These are phyloP conservation scores for Fraxinus velutina DNA, from an alignment of 305 asterid genomes.

Conservation along the genomic window DNA sequence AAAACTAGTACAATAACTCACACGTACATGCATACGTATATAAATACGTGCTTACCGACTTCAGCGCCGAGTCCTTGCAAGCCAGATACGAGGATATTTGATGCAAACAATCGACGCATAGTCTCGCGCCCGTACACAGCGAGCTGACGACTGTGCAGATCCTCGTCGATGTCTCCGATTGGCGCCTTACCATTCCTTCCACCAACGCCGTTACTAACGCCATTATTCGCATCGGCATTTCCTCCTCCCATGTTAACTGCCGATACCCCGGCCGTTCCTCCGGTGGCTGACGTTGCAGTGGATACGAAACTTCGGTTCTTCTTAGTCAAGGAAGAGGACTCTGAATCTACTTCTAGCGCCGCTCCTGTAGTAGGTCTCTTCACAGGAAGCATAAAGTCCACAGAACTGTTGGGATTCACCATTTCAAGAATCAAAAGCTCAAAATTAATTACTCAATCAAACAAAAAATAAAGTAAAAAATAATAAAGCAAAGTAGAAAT, in stretches of 20 bases:
- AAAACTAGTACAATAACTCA: neutral
- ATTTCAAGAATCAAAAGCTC: slow-evolving; percentile 24
- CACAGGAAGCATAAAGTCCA: slow-evolving; percentile 59
- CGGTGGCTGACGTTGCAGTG: slow-evolving; percentile 12
- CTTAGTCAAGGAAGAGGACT: slow-evolving; percentile 20
- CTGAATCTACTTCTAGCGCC: slow-evolving; percentile 36
- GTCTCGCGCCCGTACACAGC: slow-evolving; percentile 73
- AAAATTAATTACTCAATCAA: slow-evolving; percentile 4
- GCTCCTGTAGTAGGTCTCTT: slow-evolving; percentile 43
- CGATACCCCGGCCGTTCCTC: slow-evolving; percentile 24
- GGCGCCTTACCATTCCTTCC: slow-evolving; percentile 32
- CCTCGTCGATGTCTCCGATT: slow-evolving; percentile 50
- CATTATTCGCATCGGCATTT: slow-evolving; percentile 10
- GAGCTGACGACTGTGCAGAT: slow-evolving; percentile 68
- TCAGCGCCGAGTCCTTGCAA: slow-evolving; percentile 65
- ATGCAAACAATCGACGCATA: slow-evolving; percentile 55
- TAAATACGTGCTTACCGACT: slow-evolving; percentile 34
- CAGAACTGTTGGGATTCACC: slow-evolving; percentile 48
- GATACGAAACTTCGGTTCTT: slow-evolving; percentile 30
- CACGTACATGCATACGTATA: neutral
- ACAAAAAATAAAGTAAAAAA: neutral
- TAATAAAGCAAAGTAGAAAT: neutral
- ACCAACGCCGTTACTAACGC: slow-evolving; percentile 5
- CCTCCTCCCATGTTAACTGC: slow-evolving; percentile 44
- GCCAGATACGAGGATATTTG: slow-evolving; percentile 57